Evolutionary conservation across 495 filamentous ascomycete genomes (phyloP).

Genomic region (Hamigera avellanea): DNA sequence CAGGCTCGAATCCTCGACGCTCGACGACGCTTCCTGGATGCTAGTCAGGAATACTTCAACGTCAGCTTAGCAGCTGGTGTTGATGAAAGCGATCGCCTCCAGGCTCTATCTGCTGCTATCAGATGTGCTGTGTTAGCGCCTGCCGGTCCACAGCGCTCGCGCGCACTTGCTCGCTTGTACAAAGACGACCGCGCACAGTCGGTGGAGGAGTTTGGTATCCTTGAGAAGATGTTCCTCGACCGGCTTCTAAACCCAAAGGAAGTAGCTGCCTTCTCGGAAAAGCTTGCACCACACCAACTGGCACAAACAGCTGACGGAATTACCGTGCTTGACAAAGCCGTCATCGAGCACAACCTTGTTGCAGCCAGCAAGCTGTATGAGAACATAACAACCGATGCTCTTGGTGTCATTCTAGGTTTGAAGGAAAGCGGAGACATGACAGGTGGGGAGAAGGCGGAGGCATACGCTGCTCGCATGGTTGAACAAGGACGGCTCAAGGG

Average conservation of each 20-base stretch:
- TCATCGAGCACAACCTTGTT: slow-evolving; percentile 91
- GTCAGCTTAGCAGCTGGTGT: slow-evolving; percentile 65
- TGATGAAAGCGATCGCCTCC: slow-evolving; percentile 74
- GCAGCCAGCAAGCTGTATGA: slow-evolving; percentile 75
- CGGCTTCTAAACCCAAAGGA: slow-evolving; percentile 69
- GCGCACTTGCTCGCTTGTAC: slow-evolving; percentile 71
- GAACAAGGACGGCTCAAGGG: slow-evolving; percentile 81
- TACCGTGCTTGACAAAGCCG: slow-evolving; percentile 88
- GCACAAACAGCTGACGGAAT: slow-evolving; percentile 79
- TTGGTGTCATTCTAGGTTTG: slow-evolving; percentile 67
- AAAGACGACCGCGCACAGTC: slow-evolving; percentile 79
- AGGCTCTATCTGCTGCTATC: slow-evolving; percentile 78
- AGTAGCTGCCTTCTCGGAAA: slow-evolving; percentile 72
- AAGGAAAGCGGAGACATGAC: slow-evolving; percentile 26
- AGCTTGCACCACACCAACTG: slow-evolving; percentile 76
- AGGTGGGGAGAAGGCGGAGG: slow-evolving; percentile 73
- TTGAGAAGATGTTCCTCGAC: slow-evolving; percentile 97
- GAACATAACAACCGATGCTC: slow-evolving; percentile 72
- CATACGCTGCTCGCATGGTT: slow-evolving; percentile 88
- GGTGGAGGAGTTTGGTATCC: slow-evolving; percentile 71
- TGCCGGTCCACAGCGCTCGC: slow-evolving; percentile 74
- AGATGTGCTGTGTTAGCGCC: slow-evolving; percentile 90
- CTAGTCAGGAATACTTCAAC: slow-evolving; percentile 73
- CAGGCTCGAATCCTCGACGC: slow-evolving; percentile 90
- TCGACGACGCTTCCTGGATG: slow-evolving; percentile 82